phyloP scores from a whole-genome alignment of 2,329 filamentous ascomycete species.

The Colletotrichum costaricense region DNA sequence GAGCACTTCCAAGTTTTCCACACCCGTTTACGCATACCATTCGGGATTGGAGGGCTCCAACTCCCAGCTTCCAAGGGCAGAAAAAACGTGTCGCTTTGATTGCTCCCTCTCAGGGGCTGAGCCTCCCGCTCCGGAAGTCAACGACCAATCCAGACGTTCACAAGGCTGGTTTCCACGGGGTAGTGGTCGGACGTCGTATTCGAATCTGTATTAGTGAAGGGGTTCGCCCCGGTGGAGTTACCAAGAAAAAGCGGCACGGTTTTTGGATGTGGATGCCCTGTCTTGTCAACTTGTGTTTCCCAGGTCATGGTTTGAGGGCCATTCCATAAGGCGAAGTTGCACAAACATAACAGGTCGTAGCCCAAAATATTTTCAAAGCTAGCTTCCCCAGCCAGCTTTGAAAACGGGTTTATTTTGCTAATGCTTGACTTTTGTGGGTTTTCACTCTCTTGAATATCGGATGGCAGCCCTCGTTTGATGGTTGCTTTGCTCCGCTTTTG shows the following conservation, averaged over 20 bases:
- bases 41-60: background rate
- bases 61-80: too few species aligned
- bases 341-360: background rate
- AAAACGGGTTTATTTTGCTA: background rate
- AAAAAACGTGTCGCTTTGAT: background rate
- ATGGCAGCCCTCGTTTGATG: slow-evolving; percentile 4
- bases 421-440: background rate
- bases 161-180: slow-evolving; percentile 17
- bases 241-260: slow-evolving; percentile 1
- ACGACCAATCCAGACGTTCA: slow-evolving; percentile 5
- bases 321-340: background rate
- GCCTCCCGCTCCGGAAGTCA: slow-evolving; percentile 14
- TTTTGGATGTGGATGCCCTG: background rate
- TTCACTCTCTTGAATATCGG: background rate
- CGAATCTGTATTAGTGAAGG: slow-evolving; percentile 22
- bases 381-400: background rate
- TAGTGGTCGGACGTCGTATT: slow-evolving; percentile 23
- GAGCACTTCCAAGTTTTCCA: background rate
- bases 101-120: slow-evolving; percentile 8
- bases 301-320: background rate
- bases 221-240: slow-evolving; percentile 1
- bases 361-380: too few species aligned
- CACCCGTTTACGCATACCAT: background rate
- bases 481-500: background rate
- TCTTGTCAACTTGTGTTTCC: background rate